Percentiles rank a stretch among this genome's conserved stretches.
Conservation (phyloP, 2,329 filamentous ascomycete genomes). For the Neofusicoccum umdonicola region DNA sequence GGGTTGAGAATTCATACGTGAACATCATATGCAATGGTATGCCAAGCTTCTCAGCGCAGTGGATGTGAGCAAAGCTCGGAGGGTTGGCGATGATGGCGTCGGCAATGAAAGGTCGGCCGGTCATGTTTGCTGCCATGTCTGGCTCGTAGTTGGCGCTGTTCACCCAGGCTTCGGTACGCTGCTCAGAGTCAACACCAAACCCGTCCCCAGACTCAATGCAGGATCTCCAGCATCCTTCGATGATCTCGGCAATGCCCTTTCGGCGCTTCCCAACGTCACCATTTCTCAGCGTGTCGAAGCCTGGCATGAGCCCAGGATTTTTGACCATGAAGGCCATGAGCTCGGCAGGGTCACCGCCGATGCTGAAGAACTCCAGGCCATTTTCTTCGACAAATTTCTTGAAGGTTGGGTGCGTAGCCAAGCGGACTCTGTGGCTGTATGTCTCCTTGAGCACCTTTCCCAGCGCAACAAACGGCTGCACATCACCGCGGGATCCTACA, state of each 20-base stretch:
- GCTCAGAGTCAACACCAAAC: conserved; percentile 48
- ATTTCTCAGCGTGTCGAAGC: conserved; percentile 70
- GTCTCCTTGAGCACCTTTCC: conserved; percentile 50
- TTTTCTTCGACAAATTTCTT: conserved; percentile 50
- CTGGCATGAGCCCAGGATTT: conserved; percentile 81
- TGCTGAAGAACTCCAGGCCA: conserved; percentile 52
- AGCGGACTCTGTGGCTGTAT: conserved; percentile 47
- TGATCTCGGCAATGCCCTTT: conserved; percentile 71
- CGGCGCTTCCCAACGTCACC: conserved; percentile 75
- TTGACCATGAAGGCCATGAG: conserved; percentile 83
- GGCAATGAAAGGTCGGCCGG: conserved; percentile 68
- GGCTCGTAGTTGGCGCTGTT: conserved; percentile 41
- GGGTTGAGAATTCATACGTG: conserved; percentile 54
- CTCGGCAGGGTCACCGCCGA: conserved; percentile 49
- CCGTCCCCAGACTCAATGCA: conserved; percentile 79
- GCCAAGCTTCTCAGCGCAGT: conserved; percentile 71
- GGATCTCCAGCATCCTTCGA: conserved; percentile 83
- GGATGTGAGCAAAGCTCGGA: conserved; percentile 73
- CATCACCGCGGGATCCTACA: conserved; percentile 49
- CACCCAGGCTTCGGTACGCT: conserved; percentile 54
- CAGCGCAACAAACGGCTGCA: conserved; percentile 51
- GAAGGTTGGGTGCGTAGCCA: conserved; percentile 51
- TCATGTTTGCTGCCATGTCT: conserved; percentile 31
- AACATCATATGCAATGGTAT: conserved; percentile 85
- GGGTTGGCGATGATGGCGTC: conserved; percentile 79